A percentile compares a stretch with the other conserved stretches of the same genome.
Conservation (phyloP, 352 stramenopile species). For the Blastocystis sp. region DNA sequence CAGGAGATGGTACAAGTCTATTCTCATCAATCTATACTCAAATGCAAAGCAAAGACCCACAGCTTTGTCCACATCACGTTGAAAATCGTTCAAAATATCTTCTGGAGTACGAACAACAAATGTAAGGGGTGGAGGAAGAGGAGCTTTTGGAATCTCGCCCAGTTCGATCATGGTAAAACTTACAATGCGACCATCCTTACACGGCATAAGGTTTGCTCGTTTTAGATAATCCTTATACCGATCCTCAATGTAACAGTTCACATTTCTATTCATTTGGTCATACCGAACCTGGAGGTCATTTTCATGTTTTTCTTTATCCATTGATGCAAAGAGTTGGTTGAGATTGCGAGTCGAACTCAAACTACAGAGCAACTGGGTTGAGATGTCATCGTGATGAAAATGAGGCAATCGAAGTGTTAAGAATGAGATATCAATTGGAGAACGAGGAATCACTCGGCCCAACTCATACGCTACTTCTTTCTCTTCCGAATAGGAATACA, state of each 20-base stretch:
- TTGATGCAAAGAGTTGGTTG: neutral
- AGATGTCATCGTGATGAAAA: no score
- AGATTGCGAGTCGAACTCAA: neutral
- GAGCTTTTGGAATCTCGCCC: neutral
- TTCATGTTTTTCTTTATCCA: neutral
- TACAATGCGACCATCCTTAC: neutral
- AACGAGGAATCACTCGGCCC: neutral
- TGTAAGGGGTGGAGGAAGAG: neutral
- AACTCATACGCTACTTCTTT: neutral
- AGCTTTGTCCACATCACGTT: neutral
- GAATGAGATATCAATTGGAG: neutral
- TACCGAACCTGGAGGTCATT: neutral
- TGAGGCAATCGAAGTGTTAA: neutral
- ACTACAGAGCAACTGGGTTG: no score
- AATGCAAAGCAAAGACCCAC: neutral
- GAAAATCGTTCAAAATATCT: neutral
- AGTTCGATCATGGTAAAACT: neutral
- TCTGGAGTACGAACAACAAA: neutral
- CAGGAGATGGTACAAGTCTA: neutral
- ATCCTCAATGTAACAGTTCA: neutral
- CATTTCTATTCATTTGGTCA: neutral
- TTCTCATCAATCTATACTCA: neutral
- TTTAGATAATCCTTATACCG: neutral
- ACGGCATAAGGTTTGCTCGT: neutral
- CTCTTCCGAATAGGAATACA: neutral